These are phyloP conservation scores for Camelina laxa DNA, from an alignment of 345 rosid species.

Conservation along the genomic window DNA sequence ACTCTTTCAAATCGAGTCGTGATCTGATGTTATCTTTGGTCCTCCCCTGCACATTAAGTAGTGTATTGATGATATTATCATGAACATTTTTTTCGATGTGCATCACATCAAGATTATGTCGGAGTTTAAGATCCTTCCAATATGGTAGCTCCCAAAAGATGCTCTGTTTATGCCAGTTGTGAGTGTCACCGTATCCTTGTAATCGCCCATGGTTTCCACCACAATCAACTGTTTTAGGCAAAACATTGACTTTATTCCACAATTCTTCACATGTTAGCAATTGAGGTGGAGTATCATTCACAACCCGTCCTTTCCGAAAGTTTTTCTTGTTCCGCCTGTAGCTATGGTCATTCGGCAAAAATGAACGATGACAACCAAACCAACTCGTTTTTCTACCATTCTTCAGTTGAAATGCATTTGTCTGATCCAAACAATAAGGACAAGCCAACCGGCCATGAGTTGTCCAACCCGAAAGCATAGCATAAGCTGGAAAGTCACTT, in stretches of 20 bases:
- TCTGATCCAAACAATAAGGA: constrained; percentile 11
- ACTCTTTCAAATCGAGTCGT: not conserved
- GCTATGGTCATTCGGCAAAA: constrained; percentile 13
- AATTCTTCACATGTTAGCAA: not conserved
- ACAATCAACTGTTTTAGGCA: not conserved
- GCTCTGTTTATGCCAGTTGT: not conserved
- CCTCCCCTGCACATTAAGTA: not conserved
- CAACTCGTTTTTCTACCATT: constrained; percentile 16
- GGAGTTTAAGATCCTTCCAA: constrained; percentile 8
- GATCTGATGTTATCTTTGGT: constrained; percentile 8
- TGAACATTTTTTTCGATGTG: not conserved
- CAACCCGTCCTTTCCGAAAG: not conserved
- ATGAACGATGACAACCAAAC: constrained; percentile 23
- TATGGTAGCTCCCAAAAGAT: not conserved
- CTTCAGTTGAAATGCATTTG: constrained; percentile 13
- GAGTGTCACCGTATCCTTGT: not conserved
- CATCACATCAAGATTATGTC: constrained; percentile 4
- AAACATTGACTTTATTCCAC: not conserved
- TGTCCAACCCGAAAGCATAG: constrained; percentile 16
- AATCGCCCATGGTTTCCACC: not conserved
- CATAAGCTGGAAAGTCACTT: constrained; percentile 6
- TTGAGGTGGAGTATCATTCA: not conserved
- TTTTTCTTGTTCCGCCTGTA: not conserved
- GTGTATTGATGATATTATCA: not conserved
- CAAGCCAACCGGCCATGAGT: constrained; percentile 21